A percentile compares a stretch with the other conserved stretches of the same genome.
These are phyloP conservation scores for Coniochaeta sp. DNA, from an alignment of 2,329 filamentous ascomycete species.

Conservation along the genomic window DNA sequence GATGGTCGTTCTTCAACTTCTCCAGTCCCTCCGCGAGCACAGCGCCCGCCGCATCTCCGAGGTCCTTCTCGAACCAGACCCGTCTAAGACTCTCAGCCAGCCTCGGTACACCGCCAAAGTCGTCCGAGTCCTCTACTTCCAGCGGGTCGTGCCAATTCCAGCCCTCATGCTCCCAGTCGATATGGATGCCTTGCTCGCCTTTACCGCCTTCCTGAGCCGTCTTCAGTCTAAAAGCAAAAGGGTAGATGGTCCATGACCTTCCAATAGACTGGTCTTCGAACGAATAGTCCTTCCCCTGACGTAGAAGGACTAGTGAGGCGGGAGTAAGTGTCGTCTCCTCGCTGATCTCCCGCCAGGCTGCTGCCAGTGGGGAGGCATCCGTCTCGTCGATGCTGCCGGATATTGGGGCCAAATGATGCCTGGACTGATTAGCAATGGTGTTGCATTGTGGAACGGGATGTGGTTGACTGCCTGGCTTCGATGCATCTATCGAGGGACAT, in stretches of 20 bases:
- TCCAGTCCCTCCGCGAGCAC: slow-evolving; percentile 39
- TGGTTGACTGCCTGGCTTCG: neutral
- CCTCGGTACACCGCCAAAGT: slow-evolving; percentile 47
- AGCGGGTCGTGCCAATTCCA: slow-evolving; percentile 52
- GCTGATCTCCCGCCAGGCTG: slow-evolving; percentile 54
- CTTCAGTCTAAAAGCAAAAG: slow-evolving; percentile 52
- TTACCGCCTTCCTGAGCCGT: slow-evolving; percentile 24
- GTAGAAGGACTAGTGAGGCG: slow-evolving; percentile 39
- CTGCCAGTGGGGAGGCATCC: slow-evolving; percentile 44
- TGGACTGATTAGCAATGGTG: slow-evolving; percentile 15
- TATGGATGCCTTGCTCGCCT: slow-evolving; percentile 38
- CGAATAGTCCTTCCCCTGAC: slow-evolving; percentile 50
- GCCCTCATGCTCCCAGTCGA: slow-evolving; percentile 57
- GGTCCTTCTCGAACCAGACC: slow-evolving; percentile 51
- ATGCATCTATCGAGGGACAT: slow-evolving; percentile 1
- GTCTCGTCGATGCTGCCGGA: slow-evolving; percentile 51
- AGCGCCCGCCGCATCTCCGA: slow-evolving; percentile 36
- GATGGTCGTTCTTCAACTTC: slow-evolving; percentile 45
- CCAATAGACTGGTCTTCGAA: slow-evolving; percentile 46
- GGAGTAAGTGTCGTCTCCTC: slow-evolving; percentile 54
- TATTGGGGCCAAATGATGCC: slow-evolving; percentile 53
- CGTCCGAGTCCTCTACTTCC: slow-evolving; percentile 35
- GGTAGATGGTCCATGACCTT: slow-evolving; percentile 55
- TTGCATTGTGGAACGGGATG: neutral
- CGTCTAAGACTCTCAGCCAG: slow-evolving; percentile 50